Evolutionary conservation across 2,329 filamentous ascomycete species (phyloP).

Genomic region (Fonsecaea monophora): DNA sequence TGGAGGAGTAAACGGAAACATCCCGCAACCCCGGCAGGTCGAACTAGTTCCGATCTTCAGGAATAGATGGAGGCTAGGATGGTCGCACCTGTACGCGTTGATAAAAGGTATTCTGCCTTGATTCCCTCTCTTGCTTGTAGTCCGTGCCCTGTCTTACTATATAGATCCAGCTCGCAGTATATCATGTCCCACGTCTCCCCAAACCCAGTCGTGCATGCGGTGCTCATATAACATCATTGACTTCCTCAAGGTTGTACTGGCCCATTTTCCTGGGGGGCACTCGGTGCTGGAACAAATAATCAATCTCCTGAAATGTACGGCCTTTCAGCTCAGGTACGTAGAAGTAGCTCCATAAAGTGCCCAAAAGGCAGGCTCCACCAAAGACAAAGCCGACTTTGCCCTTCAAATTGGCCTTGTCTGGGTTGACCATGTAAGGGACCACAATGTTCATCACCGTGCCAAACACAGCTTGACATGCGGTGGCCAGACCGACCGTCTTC

Average conservation of each 20-base stretch:
- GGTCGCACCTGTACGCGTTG: not conserved
- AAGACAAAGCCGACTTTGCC: conserved; percentile 46
- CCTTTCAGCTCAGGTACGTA: conserved; percentile 43
- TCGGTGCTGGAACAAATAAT: conserved; percentile 45
- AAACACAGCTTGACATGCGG: conserved; percentile 49
- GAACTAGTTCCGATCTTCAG: not conserved
- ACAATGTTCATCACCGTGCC: conserved; percentile 49
- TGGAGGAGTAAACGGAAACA: not conserved
- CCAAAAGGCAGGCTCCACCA: conserved; percentile 40
- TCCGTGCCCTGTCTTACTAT: not conserved
- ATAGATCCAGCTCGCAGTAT: not conserved
- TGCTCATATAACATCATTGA: conserved; percentile 18
- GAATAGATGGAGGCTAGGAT: not conserved
- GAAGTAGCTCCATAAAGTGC: conserved; percentile 39
- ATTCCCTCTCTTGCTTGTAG: not conserved
- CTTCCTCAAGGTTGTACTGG: conserved; percentile 29
- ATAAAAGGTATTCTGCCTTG: not conserved
- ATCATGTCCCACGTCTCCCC: not conserved
- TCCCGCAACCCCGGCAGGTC: not conserved
- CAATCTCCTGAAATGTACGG: conserved; percentile 44
- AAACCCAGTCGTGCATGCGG: not conserved
- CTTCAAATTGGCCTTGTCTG: conserved; percentile 41
- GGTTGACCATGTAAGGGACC: conserved; percentile 47
- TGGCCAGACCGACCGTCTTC: conserved; percentile 54
- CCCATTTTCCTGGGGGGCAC: conserved; percentile 40